Conservation (phyloP, 2,329 filamentous ascomycete species). For the Alternaria burnsii region DNA sequence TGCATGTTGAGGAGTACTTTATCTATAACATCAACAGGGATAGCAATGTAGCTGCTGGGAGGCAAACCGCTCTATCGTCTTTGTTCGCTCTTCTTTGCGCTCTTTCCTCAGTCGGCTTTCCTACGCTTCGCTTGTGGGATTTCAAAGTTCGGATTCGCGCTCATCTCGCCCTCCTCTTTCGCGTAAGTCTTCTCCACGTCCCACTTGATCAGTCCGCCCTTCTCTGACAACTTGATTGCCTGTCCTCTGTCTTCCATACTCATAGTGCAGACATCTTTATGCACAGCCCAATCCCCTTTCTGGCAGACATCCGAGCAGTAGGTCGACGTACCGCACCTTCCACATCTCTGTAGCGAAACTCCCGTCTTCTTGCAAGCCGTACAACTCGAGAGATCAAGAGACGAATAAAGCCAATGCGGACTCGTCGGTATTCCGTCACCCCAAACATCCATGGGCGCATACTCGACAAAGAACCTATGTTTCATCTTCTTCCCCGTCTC, state of each 20-base stretch:
- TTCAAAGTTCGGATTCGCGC: slow-evolving; percentile 31
- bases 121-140: slow-evolving; percentile 9
- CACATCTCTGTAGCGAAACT: slow-evolving; percentile 26
- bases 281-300: slow-evolving; percentile 32
- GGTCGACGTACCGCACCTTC: slow-evolving; percentile 33
- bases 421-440: slow-evolving; percentile 35
- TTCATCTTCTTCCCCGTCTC: slow-evolving; percentile 25
- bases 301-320: slow-evolving; percentile 33
- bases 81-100: not conserved
- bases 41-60: not conserved
- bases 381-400: slow-evolving; percentile 21
- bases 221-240: slow-evolving; percentile 28
- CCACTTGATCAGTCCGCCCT: slow-evolving; percentile 34
- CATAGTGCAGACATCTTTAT: slow-evolving; percentile 33
- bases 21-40: not conserved
- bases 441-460: slow-evolving; percentile 38
- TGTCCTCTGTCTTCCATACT: slow-evolving; percentile 32
- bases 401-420: slow-evolving; percentile 32
- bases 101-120: not conserved
- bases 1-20: not conserved
- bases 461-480: slow-evolving; percentile 32
- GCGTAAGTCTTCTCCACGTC: slow-evolving; percentile 26
- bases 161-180: slow-evolving; percentile 19
- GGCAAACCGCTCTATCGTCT: not conserved
- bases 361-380: slow-evolving; percentile 19